Conservation (phyloP, 1,284 basidiomycete species). For the Austroboletus niveus region DNA sequence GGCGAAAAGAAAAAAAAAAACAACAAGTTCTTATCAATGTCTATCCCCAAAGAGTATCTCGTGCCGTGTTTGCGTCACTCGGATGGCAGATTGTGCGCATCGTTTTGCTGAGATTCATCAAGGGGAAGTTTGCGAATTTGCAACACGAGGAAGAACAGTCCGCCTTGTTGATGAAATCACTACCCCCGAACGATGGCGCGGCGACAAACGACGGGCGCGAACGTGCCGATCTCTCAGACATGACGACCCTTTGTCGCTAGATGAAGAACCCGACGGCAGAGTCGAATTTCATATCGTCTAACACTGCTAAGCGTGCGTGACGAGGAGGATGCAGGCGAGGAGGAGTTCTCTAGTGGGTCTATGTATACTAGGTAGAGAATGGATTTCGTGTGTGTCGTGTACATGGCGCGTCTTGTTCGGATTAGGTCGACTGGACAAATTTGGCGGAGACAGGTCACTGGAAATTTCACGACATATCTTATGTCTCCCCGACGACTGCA, state of each 20-base stretch:
- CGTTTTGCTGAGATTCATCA: conserved; percentile 1
- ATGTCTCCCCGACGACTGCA: conserved; percentile 8
- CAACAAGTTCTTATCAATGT: neutral
- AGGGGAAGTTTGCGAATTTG: conserved; percentile 11
- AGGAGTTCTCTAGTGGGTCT: too few relatives aligned
- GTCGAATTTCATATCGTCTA: conserved; percentile 2
- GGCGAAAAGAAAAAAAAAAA: neutral
- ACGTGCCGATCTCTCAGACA: neutral
- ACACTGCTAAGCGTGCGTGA: conserved; percentile 44
- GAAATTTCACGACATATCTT: conserved; percentile 11
- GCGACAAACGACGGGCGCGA: neutral
- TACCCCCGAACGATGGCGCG: neutral
- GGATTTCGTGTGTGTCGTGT: too few relatives aligned
- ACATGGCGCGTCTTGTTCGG: conserved; percentile 10
- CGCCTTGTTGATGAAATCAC: neutral
- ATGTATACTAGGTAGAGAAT: too few relatives aligned
- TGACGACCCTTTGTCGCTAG: neutral
- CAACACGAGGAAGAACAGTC: conserved; percentile 2
- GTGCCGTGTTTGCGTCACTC: neutral
- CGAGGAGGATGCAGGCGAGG: too few relatives aligned
- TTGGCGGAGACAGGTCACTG: conserved; percentile 22
- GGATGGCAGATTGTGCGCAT: neutral
- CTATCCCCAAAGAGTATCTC: too few relatives aligned
- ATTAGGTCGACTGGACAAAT: conserved; percentile 17
- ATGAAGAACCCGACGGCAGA: neutral